These are phyloP conservation scores for Ogataea nakhonphanomensis DNA, from an alignment of 805 yeast species.

Conservation along the genomic window DNA sequence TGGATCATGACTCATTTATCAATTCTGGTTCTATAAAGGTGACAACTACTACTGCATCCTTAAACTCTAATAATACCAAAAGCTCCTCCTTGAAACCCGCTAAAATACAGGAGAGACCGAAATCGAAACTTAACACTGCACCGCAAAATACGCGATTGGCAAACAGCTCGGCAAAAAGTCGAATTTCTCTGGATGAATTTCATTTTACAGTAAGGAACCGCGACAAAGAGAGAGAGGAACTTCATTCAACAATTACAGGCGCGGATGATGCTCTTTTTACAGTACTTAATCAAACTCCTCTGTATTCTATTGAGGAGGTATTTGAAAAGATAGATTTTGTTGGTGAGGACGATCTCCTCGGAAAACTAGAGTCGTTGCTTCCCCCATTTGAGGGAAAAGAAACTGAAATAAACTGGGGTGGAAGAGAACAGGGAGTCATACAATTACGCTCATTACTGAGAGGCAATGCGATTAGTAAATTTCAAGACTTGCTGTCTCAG, in stretches of 20 bases:
- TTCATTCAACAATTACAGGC: too few species aligned
- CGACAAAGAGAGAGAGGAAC: too few species aligned
- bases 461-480: slow-evolving; percentile 45
- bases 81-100: too few species aligned
- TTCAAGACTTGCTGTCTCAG: slow-evolving; percentile 31
- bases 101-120: too few species aligned
- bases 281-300: slow-evolving; percentile 17
- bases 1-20: slow-evolving; percentile 23
- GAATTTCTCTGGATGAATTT: too few species aligned
- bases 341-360: slow-evolving; percentile 29
- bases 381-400: slow-evolving; percentile 64
- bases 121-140: too few species aligned
- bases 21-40: slow-evolving; percentile 30
- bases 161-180: too few species aligned
- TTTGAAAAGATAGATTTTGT: slow-evolving; percentile 32
- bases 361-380: slow-evolving; percentile 29
- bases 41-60: slow-evolving; percentile 15
- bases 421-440: slow-evolving; percentile 60
- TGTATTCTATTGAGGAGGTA: slow-evolving; percentile 31
- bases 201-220: too few species aligned
- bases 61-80: background rate
- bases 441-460: slow-evolving; percentile 57
- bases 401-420: slow-evolving; percentile 83
- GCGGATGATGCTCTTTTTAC: too few species aligned
- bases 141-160: too few species aligned